A percentile compares a stretch with the other conserved stretches of the same genome.
Conservation (phyloP, 768 basidiomycete species). For the Cubamyces sp. region DNA sequence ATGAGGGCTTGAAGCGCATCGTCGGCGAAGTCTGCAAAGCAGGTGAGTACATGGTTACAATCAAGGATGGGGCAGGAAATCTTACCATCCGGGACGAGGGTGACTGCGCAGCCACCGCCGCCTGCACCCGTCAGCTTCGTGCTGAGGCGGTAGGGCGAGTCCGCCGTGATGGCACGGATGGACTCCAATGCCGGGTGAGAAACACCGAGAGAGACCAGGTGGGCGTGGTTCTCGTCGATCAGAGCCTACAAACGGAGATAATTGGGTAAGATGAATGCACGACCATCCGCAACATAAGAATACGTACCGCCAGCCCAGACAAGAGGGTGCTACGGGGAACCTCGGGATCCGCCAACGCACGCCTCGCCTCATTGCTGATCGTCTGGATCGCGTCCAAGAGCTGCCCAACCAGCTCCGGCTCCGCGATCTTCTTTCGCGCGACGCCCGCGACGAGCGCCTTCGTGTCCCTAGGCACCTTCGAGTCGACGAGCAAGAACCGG, state of each 20-base stretch:
- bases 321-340: conserved; percentile 69
- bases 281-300: not conserved
- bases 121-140: conserved; percentile 99
- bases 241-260: conserved; percentile 55
- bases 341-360: conserved; percentile 73
- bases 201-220: conserved; percentile 85
- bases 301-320: conserved; percentile 68
- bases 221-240: conserved; percentile 87
- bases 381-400: conserved; percentile 81
- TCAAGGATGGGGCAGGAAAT: conserved; percentile 17
- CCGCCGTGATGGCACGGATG: conserved; percentile 71
- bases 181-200: conserved; percentile 88
- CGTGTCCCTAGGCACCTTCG: conserved; percentile 91
- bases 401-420: conserved; percentile 83
- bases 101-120: conserved; percentile 97
- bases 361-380: conserved; percentile 82
- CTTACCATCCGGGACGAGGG: conserved; percentile 91
- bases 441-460: conserved; percentile 95
- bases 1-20: conserved; percentile 61
- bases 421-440: conserved; percentile 65
- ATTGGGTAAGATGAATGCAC: conserved; percentile 1
- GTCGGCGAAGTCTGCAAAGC: conserved; percentile 68
- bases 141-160: conserved; percentile 67
- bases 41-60: not conserved
- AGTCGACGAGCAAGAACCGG: conserved; percentile 89